A percentile compares a stretch with the other conserved stretches of the same genome.
phyloP scores from a whole-genome alignment of 129 eudicot genomes.

The Tagetes patula region DNA sequence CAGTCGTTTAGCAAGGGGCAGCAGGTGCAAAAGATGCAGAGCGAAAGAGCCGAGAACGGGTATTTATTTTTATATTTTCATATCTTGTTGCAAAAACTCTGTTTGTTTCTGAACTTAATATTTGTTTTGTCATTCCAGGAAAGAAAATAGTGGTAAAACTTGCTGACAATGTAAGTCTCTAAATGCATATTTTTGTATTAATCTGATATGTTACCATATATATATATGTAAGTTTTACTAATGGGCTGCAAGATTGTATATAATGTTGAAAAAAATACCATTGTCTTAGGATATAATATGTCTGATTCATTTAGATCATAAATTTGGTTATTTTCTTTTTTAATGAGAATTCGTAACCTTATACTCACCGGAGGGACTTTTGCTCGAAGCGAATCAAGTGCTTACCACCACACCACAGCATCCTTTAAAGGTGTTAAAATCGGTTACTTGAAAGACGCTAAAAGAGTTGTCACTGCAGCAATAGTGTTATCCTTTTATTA shows the following conservation, averaged over 20 bases:
- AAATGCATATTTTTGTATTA: background rate
- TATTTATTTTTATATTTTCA: background rate
- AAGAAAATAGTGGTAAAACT: background rate
- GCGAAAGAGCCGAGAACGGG: background rate
- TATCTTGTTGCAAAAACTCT: background rate
- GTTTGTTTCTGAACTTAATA: background rate
- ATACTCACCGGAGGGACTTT: no score
- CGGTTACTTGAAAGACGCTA: background rate
- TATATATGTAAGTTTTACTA: background rate
- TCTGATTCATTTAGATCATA: background rate
- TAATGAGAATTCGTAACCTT: no score
- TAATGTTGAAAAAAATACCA: background rate
- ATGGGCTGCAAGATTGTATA: constrained; percentile 6
- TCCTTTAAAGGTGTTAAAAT: background rate
- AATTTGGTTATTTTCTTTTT: background rate
- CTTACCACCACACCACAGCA: no score
- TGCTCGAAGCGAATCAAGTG: no score
- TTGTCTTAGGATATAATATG: background rate
- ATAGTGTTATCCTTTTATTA: background rate
- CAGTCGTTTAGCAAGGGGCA: background rate
- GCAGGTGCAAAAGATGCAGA: background rate
- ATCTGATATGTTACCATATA: background rate
- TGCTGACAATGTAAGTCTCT: background rate
- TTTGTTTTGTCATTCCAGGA: background rate
- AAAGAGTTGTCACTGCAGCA: background rate